Base-by-base conservation (phyloP, 768 basidiomycete species). In the Pleurotus eryngii region DNA sequence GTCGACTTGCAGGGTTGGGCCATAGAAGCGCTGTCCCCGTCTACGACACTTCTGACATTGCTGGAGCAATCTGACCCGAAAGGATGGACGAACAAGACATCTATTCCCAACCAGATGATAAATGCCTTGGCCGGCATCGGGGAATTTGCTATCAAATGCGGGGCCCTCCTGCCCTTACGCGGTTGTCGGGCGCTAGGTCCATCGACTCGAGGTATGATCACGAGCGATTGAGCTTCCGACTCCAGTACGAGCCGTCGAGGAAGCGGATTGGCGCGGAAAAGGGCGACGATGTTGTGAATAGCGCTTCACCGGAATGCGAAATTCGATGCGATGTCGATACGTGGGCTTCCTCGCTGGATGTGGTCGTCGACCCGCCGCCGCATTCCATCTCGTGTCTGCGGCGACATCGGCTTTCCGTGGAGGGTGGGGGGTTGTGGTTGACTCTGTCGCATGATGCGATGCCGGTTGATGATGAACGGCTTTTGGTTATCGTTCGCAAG, bases 1-100 rank as follows among this genome's bases (percentile, higher is more conserved):
- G 87, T 96, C n/a, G 95, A 97, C 68, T 77, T 99, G n/a, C 95
- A 94, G 73, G 97, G 96, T 47, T 98, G 95, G 92, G 92, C 96
- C 0, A 94, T 99, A 63, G 96, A 98, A 71, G 83, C 90, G 0
- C 77, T 99, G 7, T 98, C 95, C 0, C 97, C 96, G 0, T 98
- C 86, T 2, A 98, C 97, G 1, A 97, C 95, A 0, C 83, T 91
- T 9, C 84, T 99, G 59, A 97, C 95, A 0, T 76, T 99, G 1
- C 81, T 99, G 4, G 96, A 98, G 66, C 97, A 98, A 70, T 95
- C 92, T 9, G 96, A 99, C 69, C 95, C 95, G 5, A 92, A 95
- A 71, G 95, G 95, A 46, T 98, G 96, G 95, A 86, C 92, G 4
- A 94, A 92, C 73, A 98, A 98, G 71, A 85, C 86, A 0, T 90